phyloP scores from a whole-genome alignment of 2,329 filamentous ascomycete species.

The Fusarium poae region DNA sequence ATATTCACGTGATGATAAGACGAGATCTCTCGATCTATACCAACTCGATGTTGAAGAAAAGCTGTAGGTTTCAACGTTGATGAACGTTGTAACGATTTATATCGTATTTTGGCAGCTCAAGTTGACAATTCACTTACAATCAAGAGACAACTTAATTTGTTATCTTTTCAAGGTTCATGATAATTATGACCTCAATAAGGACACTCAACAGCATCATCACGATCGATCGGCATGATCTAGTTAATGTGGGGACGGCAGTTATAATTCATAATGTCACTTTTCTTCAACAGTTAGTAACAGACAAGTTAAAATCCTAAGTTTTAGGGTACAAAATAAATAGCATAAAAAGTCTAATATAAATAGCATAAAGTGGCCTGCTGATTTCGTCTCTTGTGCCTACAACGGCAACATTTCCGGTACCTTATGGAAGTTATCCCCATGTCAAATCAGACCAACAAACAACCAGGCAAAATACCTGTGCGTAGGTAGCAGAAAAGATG shows the following conservation, averaged over 20 bases:
- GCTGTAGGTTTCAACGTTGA: constrained; percentile 14
- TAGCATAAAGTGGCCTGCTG: no score
- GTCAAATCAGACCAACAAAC: background rate
- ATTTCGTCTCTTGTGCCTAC: background rate
- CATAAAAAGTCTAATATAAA: no score
- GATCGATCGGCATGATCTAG: constrained; percentile 26
- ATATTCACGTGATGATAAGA: constrained; percentile 49
- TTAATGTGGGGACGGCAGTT: constrained; percentile 40
- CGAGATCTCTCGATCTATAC: constrained; percentile 30
- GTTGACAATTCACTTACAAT: background rate
- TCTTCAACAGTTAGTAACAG: constrained; percentile 13
- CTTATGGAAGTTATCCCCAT: background rate
- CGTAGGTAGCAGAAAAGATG: no score
- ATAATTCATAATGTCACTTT: constrained; percentile 33
- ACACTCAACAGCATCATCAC: constrained; percentile 27
- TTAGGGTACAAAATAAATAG: no score
- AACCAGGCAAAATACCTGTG: no score
- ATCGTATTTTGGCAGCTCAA: background rate
- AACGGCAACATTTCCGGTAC: no score
- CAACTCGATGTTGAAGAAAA: constrained; percentile 13
- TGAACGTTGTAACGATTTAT: background rate
- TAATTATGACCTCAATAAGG: background rate
- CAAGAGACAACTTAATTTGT: background rate
- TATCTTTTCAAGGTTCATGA: background rate
- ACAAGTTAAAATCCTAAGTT: no score